Base-by-base conservation (phyloP, 1,284 basidiomycete species). In the Gomphus sp. region DNA sequence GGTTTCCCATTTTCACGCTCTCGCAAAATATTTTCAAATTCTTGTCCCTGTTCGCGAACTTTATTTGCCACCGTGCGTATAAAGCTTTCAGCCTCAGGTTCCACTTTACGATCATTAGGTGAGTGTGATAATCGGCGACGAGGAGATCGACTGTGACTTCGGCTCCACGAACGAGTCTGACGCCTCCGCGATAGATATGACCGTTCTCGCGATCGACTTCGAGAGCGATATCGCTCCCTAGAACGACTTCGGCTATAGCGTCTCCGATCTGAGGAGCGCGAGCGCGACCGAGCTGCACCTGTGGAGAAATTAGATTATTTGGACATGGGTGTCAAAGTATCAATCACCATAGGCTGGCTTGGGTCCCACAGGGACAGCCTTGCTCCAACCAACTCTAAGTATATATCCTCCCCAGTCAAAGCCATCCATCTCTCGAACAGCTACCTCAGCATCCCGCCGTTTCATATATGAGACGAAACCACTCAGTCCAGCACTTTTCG, bases 401-500 rank as follows among this genome's bases (percentile, higher is more conserved):
- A 90, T 70, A 43, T 79, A 87, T 0, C 93, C 94, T 60, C 89
- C 90, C 94, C 94, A 98, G 53, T 93, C 89, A 61, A 86, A 85
- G 0, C 94, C 94, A 66, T 98, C 95, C 54, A 91, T 81, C 67
- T 95, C 87, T 25, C 86, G 83, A 18, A 96, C 76, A 2, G 94
- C 95, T 41, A 72, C 74, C 68, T 98, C 94, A 2, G 97, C 96
- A 67, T 96, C 93, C 61, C 81, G 81, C 39, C 96, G 81, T 62
- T 84, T 89, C 93, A 98, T 97, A 72, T 87, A 99, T 0, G 93
- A 91, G 3, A 99, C 95, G 66, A 98, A 99, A 0, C 95, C 96
- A 62, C 90, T 92, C 43, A 98, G 75, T 11, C 91, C 91, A 9
- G 81, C 68, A 61, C 79, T 82, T 73, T 88, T 84, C 61, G 76